These are phyloP conservation scores for Orbilia javanica DNA, from an alignment of 2,329 filamentous ascomycete genomes.

Conservation along the genomic window DNA sequence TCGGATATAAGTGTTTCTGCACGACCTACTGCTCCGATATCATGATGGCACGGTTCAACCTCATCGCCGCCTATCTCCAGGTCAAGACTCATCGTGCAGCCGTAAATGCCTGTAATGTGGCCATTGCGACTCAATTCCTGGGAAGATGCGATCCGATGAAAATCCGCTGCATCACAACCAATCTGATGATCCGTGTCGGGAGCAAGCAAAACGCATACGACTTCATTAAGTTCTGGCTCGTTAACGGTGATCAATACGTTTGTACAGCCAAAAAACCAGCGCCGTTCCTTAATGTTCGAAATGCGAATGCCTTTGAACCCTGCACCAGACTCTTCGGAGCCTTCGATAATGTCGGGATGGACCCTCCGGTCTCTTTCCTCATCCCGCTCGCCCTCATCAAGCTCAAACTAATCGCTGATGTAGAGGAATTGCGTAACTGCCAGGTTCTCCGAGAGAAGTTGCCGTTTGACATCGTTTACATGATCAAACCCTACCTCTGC, in stretches of 20 bases:
- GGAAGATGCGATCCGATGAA: conserved; percentile 26
- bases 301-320: conserved; percentile 11
- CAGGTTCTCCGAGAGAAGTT: conserved; percentile 22
- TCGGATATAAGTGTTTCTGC: conserved; percentile 17
- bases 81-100: background rate
- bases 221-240: conserved; percentile 33
- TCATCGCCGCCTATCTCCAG: background rate
- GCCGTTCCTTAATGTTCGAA: conserved; percentile 21
- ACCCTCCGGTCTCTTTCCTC: conserved; percentile 2
- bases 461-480: conserved; percentile 18
- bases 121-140: conserved; percentile 20
- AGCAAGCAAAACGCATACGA: conserved; percentile 30
- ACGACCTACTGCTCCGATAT: background rate
- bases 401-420: conserved; percentile 22
- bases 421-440: conserved; percentile 25
- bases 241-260: conserved; percentile 35
- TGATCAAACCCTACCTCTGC: background rate
- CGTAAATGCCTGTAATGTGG: conserved; percentile 3
- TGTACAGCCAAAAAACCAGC: background rate
- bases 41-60: conserved; percentile 9
- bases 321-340: background rate
- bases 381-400: conserved; percentile 28
- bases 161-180: conserved; percentile 21
- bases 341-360: background rate
- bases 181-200: conserved; percentile 21